Base-by-base conservation (phyloP, 805 yeast genomes). In the Saturnispora gosingensis region DNA sequence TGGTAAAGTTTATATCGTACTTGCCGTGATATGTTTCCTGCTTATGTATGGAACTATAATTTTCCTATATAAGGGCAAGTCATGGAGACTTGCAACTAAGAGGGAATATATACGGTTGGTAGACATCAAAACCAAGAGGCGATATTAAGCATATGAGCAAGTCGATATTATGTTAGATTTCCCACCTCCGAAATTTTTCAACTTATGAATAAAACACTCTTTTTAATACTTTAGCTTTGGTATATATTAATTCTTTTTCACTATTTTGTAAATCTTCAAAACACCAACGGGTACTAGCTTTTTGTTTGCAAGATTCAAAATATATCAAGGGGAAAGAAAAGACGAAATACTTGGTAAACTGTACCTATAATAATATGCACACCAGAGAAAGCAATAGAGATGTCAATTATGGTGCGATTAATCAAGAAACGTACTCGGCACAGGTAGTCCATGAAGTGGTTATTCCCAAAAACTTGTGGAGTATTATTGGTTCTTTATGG, bases 51-150 rank as follows among this genome's bases (percentile, higher is more conserved):
- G 74, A 25, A 76, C 83, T 6, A 59, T 76, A 13, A 85, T 85
- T 8, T 74, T 77, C 63, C 74, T 81, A 44, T 62, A 68, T 22
- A 82, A 75, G 69, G 89, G 89, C 9, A 82, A 82, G 61, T 57
- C 62, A 15, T 76, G 80, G 64, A 71, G 89, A 59, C 69, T 64
- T 43, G 69, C 74, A 72, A 81, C 85, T 13, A 80, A 73, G 63
- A 64, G 68, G 16, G 67, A 72, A 64, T 82, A 81, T 59, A 58
- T 75, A 45, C 69, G 69, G 39, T 71, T 77, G 59, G 70, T 82
- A 42, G 76, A 76, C 24, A 28, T 47, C 32, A 51, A 48, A 27
- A 20, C 35, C 8, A 46, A 34, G 16, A 9, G 24, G 18, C 35
- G 34, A 7, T 49, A 43, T 34, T 48, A 46, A 48, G 46, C 51